These are phyloP conservation scores for Boehmeria nivea DNA, from an alignment of 306 rosid species.

Conservation along the genomic window DNA sequence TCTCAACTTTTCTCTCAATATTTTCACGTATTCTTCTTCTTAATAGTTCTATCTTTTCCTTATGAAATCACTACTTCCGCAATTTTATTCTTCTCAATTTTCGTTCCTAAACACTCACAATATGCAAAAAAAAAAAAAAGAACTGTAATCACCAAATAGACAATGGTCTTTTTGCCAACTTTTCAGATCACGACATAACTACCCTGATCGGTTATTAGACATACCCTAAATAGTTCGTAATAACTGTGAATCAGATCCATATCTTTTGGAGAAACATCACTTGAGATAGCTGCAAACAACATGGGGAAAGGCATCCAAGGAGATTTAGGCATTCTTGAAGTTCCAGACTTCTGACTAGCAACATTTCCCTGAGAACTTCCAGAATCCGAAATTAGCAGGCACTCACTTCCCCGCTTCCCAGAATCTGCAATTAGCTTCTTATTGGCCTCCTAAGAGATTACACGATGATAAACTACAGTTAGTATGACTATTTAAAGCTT, in stretches of 20 bases:
- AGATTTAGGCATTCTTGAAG: conserved; percentile 50
- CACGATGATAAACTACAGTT: neutral
- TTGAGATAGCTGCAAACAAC: conserved; percentile 61
- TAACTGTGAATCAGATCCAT: conserved; percentile 41
- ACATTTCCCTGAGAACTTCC: conserved; percentile 41
- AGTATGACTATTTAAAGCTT: neutral
- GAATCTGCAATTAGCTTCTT: conserved; percentile 10
- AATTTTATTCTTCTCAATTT: too few species aligned
- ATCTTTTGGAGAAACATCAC: conserved; percentile 35
- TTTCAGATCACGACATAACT: neutral
- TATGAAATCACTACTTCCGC: too few species aligned
- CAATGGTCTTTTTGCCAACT: neutral
- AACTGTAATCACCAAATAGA: neutral
- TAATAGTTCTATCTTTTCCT: too few species aligned
- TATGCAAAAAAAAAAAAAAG: neutral
- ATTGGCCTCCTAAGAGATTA: conserved; percentile 19
- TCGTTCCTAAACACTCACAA: neutral
- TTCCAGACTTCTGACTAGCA: conserved; percentile 38
- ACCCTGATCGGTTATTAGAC: conserved; percentile 14
- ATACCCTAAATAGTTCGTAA: conserved; percentile 55
- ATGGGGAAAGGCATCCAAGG: conserved; percentile 81
- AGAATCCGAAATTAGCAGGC: conserved; percentile 22
- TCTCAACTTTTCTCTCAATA: too few species aligned
- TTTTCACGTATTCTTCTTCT: too few species aligned
- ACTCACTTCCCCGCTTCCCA: conserved; percentile 15